Evolutionary conservation across 2,329 filamentous ascomycete species (phyloP).

Genomic region (Exutisphaerella laricina): DNA sequence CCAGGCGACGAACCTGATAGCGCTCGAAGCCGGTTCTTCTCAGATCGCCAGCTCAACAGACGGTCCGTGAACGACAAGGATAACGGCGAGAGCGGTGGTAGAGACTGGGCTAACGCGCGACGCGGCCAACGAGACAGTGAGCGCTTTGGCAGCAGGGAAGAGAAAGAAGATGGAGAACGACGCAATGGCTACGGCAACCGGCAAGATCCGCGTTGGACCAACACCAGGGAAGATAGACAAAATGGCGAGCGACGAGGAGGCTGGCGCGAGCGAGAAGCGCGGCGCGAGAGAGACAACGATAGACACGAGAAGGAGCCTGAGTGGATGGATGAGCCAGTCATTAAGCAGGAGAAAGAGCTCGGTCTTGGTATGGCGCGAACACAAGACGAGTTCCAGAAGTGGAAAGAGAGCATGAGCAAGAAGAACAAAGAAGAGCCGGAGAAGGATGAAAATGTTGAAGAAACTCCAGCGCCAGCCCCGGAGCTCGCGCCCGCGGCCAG

Average conservation of each 20-base stretch:
- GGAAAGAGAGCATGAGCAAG: slow-evolving; percentile 83
- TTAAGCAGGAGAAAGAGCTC: slow-evolving; percentile 57
- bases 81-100: slow-evolving; percentile 35
- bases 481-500: slow-evolving; percentile 17
- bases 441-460: slow-evolving; percentile 22
- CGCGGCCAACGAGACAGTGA: slow-evolving; percentile 41
- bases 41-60: slow-evolving; percentile 39
- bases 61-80: slow-evolving; percentile 37
- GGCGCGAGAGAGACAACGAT: slow-evolving; percentile 49
- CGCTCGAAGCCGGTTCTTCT: slow-evolving; percentile 37
- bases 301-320: slow-evolving; percentile 76
- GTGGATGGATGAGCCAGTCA: slow-evolving; percentile 66
- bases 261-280: slow-evolving; percentile 47
- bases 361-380: slow-evolving; percentile 51
- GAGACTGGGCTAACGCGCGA: slow-evolving; percentile 68
- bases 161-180: slow-evolving; percentile 46
- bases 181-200: slow-evolving; percentile 62
- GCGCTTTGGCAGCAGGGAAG: slow-evolving; percentile 36
- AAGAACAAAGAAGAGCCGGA: slow-evolving; percentile 38
- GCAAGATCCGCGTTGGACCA: slow-evolving; percentile 62
- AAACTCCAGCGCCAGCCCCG: slow-evolving; percentile 11
- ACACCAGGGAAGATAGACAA: slow-evolving; percentile 33
- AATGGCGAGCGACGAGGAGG: slow-evolving; percentile 48
- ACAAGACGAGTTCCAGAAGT: slow-evolving; percentile 86
- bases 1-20: slow-evolving; percentile 36